These are phyloP conservation scores for Hirsutella thompsonii DNA, from an alignment of 2,329 filamentous ascomycete species.

Conservation along the genomic window DNA sequence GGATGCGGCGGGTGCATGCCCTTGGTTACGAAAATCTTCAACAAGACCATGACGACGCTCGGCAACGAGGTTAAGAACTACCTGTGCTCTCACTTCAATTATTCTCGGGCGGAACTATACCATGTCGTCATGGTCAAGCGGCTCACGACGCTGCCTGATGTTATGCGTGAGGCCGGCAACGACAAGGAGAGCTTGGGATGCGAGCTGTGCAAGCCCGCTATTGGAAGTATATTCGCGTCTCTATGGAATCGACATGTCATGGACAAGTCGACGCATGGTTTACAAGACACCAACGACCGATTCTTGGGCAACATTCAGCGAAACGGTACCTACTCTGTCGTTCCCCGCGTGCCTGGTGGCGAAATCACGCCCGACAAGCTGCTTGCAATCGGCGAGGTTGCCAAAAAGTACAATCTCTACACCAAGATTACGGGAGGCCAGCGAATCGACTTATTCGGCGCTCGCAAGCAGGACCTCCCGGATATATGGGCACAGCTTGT, in stretches of 20 bases:
- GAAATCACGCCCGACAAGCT: conserved; percentile 83
- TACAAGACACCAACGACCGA: conserved; percentile 85
- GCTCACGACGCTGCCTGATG: conserved; percentile 55
- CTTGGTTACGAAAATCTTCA: conserved; percentile 80
- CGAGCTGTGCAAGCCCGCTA: conserved; percentile 73
- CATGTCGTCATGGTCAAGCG: conserved; percentile 77
- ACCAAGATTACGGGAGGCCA: conserved; percentile 89
- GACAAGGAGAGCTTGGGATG: conserved; percentile 64
- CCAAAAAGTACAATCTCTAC: conserved; percentile 73
- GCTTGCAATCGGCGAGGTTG: conserved; percentile 71
- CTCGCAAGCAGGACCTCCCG: conserved; percentile 73
- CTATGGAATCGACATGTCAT: conserved; percentile 78
- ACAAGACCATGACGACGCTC: conserved; percentile 73
- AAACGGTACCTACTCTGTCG: conserved; percentile 81
- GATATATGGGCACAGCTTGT: conserved; percentile 73
- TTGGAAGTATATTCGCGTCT: conserved; percentile 69
- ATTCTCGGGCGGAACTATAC: conserved; percentile 79
- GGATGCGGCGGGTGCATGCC: conserved; percentile 87
- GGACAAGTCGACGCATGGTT: conserved; percentile 53
- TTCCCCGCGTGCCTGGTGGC: conserved; percentile 70
- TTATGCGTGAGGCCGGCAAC: conserved; percentile 69
- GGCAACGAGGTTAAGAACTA: conserved; percentile 81
- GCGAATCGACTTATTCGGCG: conserved; percentile 87
- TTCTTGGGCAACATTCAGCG: conserved; percentile 85
- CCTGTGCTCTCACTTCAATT: conserved; percentile 71